Conservation (phyloP, 1,284 basidiomycete species). For the Irpex sp. region DNA sequence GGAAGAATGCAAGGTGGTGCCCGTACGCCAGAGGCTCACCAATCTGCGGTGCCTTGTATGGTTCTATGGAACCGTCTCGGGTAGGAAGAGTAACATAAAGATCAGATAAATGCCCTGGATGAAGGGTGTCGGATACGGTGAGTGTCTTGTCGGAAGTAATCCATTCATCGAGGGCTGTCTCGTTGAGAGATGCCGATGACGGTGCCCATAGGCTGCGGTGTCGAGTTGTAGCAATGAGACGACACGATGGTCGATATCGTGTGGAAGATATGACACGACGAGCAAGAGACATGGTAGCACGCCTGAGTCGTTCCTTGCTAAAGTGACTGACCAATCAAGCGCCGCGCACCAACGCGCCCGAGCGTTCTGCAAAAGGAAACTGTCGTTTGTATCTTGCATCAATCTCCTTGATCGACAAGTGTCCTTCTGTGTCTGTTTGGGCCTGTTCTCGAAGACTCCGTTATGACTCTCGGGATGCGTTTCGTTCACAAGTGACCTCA, state of each 20-base stretch:
- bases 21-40: slow-evolving; percentile 50
- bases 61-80: slow-evolving; percentile 46
- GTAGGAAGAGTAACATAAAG: slow-evolving; percentile 69
- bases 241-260: not conserved
- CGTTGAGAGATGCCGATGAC: slow-evolving; percentile 12
- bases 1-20: slow-evolving; percentile 74
- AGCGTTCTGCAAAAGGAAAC: not conserved
- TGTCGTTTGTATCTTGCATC: not conserved
- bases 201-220: not conserved
- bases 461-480: too few species aligned
- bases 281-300: not conserved
- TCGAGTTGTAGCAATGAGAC: not conserved
- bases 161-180: slow-evolving; percentile 43
- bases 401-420: not conserved
- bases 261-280: not conserved
- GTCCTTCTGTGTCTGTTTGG: not conserved
- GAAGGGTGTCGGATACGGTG: slow-evolving; percentile 39
- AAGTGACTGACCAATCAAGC: not conserved
- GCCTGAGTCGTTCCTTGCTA: not conserved
- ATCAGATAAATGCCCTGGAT: slow-evolving; percentile 48
- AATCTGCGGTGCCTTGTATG: slow-evolving; percentile 34
- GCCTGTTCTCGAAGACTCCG: not conserved
- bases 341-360: too few species aligned
- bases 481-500: too few species aligned
- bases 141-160: slow-evolving; percentile 39